phyloP scores from a whole-genome alignment of 106 monocot genomes.

The Platanthera zijinensis region DNA sequence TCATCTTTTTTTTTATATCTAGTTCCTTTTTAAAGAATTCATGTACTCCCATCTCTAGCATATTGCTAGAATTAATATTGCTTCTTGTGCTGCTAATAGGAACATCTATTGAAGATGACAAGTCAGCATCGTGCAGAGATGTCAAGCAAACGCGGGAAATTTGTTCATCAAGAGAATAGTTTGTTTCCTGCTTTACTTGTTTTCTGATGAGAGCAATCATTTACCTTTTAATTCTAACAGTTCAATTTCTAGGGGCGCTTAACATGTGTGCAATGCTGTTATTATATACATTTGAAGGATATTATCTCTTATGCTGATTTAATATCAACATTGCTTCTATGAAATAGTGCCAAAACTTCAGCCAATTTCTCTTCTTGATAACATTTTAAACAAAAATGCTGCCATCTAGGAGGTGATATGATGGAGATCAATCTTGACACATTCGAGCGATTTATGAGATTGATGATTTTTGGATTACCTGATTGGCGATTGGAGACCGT shows the following conservation, averaged over 20 bases:
- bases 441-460: too few species aligned
- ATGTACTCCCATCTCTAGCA: not conserved
- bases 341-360: not conserved
- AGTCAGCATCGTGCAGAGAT: slow-evolving; percentile 82
- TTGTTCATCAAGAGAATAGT: slow-evolving; percentile 49
- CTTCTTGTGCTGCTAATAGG: slow-evolving; percentile 27
- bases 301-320: not conserved
- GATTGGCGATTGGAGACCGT: too few species aligned
- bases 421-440: too few species aligned
- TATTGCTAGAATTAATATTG: slow-evolving; percentile 6
- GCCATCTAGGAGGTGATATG: not conserved
- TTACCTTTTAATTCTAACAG: not conserved
- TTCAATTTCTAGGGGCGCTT: not conserved
- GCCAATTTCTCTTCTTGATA: not conserved
- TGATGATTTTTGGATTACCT: too few species aligned
- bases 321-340: not conserved
- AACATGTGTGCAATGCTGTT: not conserved
- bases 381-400: not conserved
- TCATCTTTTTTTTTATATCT: not conserved
- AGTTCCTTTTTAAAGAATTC: not conserved
- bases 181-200: slow-evolving; percentile 9
- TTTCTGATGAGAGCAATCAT: not conserved
- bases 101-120: slow-evolving; percentile 76
- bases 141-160: slow-evolving; percentile 69
- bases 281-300: not conserved